Base-by-base conservation (phyloP, 2,329 filamentous ascomycete genomes). In the Epichloe festucae region DNA sequence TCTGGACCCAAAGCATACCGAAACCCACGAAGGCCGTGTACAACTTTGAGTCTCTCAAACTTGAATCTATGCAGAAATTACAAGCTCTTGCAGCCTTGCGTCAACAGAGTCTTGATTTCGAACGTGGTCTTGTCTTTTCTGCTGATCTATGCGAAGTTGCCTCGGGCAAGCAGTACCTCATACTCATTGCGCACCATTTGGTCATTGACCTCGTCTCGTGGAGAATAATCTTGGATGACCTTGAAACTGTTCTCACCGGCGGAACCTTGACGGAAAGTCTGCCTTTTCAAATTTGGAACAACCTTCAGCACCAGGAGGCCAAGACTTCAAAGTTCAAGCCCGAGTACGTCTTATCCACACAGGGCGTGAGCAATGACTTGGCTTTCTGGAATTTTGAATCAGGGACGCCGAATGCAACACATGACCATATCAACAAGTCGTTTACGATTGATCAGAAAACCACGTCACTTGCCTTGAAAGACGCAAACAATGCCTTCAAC, bases 181-280 rank as follows among this genome's bases (percentile, higher is more conserved):
- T 63, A 5, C 48, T 71, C 8, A 57, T 62, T 6, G 63, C 60
- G 1, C 67, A 70, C 14, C 69, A 71, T 51, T 57, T 70, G 0
- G 63, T 69, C 1, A 63, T 74, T 15, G 72, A 75, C 49, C 57
- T 74, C 4, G 69, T 75, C 1, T 72, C 70, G 0, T 75, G 73
- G 73, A 62, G 69, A 7, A 63, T 71, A 3, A 60, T 75, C 2
- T 56, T 73, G 0, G 65, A 70, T 38, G 71, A 75, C 45, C 59
- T 75, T 0, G 71, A 74, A 50, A 61, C 63, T 5, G 54, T 69
- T 1, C 57, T 74, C 6, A 59, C 65, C 7, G 49, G 49, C 6
- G 23, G 43, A 34, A 15, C 27, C 17, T 12, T 44, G 12, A 40
- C 39, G 42, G 23, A 49, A 48, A 31, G 52, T 43, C 34, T 34